A percentile compares a stretch with the other conserved stretches of the same genome.
Conservation (phyloP, 257 asterid genomes). For the Salvia splendens region DNA sequence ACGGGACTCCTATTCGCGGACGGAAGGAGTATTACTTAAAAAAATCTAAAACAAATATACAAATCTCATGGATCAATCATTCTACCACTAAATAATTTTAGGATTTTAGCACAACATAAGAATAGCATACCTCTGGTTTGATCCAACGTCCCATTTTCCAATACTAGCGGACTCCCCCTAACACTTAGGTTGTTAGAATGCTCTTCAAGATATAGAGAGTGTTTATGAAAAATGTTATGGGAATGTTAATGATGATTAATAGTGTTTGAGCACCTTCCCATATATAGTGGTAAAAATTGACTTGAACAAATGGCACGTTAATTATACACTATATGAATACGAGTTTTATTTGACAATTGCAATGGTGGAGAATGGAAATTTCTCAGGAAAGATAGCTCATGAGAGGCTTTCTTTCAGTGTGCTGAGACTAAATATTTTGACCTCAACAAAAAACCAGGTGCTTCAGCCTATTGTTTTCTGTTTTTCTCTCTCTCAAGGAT, state of each 20-base stretch:
- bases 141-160: slow-evolving; percentile 79
- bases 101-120: background rate
- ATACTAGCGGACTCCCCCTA: background rate
- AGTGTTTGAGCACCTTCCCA: slow-evolving; percentile 8
- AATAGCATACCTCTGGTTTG: slow-evolving; percentile 65
- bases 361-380: slow-evolving; percentile 5
- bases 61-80: no score
- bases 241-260: background rate
- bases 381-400: background rate
- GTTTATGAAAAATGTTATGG: background rate
- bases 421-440: slow-evolving; percentile 33
- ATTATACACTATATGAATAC: background rate
- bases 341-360: slow-evolving; percentile 25
- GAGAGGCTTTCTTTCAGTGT: slow-evolving; percentile 40
- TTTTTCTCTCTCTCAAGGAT: background rate
- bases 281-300: slow-evolving; percentile 33
- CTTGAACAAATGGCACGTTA: background rate
- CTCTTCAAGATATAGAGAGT: background rate
- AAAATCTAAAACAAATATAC: no score
- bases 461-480: slow-evolving; percentile 33
- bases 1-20: no score
- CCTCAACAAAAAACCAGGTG: slow-evolving; percentile 45
- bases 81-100: background rate
- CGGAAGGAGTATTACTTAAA: no score
- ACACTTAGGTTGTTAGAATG: no score